Evolutionary conservation across 345 rosid genomes (phyloP).

Genomic region (Passiflora organensis): DNA sequence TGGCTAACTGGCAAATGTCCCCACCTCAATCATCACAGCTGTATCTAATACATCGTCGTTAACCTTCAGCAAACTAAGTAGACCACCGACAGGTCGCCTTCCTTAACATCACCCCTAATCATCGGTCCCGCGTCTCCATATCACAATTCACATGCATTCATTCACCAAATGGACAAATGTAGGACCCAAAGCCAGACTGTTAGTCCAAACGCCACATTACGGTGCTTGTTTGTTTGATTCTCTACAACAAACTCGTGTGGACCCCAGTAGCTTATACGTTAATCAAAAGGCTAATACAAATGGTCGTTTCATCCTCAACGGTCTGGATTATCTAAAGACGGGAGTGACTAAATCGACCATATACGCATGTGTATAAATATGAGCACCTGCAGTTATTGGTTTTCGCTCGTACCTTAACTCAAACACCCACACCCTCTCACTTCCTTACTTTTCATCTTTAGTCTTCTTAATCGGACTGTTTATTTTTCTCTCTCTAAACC

Average conservation of each 20-base stretch:
- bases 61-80: neutral
- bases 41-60: constrained; percentile 17
- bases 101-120: no score
- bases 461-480: neutral
- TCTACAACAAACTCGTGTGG: neutral
- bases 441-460: neutral
- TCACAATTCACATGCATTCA: constrained; percentile 28
- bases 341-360: neutral
- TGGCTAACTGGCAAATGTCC: constrained; percentile 17
- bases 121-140: no score
- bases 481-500: neutral
- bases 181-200: constrained; percentile 24
- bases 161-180: neutral
- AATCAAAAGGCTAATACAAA: constrained; percentile 21
- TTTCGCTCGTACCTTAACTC: no score
- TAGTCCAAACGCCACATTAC: constrained; percentile 19
- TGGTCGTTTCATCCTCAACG: constrained; percentile 13
- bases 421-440: neutral
- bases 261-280: constrained; percentile 5
- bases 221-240: constrained; percentile 15
- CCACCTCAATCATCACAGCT: constrained; percentile 41
- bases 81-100: no score
- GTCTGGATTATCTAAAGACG: constrained; percentile 10
- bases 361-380: neutral
- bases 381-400: neutral